Conservation (phyloP, 352 stramenopile species). For the Aphanomyces euteiches region DNA sequence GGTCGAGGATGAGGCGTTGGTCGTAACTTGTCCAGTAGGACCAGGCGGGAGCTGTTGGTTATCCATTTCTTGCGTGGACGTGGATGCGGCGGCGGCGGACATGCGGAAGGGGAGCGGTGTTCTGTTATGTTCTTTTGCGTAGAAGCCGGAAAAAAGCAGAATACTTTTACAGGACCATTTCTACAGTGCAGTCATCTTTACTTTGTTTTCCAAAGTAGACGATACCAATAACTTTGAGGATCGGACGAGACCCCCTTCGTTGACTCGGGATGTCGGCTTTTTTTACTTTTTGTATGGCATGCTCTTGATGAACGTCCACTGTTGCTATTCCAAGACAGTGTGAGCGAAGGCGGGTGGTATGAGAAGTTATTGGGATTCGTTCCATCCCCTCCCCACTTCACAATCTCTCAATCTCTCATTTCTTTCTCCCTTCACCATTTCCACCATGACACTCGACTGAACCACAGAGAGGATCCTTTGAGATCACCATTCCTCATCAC, state of each 20-base stretch:
- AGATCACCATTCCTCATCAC: background rate
- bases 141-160: too few species aligned
- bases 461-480: too few species aligned
- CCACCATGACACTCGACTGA: background rate
- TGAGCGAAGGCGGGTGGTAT: constrained; percentile 2
- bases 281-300: too few species aligned
- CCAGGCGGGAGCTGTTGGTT: too few species aligned
- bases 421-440: background rate
- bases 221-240: constrained; percentile 8
- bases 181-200: background rate
- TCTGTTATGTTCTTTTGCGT: too few species aligned
- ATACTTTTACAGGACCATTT: constrained; percentile 2
- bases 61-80: too few species aligned
- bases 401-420: background rate
- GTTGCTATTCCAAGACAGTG: constrained; percentile 7
- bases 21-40: too few species aligned
- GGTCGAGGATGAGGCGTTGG: too few species aligned
- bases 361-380: constrained; percentile 2
- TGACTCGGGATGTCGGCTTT: background rate
- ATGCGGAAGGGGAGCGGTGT: too few species aligned
- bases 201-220: constrained; percentile 8
- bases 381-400: background rate
- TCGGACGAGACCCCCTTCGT: constrained; percentile 1
- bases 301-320: background rate
- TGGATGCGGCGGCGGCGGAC: too few species aligned